Conservation (phyloP, 768 basidiomycete species). For the Dendrothele bispora region DNA sequence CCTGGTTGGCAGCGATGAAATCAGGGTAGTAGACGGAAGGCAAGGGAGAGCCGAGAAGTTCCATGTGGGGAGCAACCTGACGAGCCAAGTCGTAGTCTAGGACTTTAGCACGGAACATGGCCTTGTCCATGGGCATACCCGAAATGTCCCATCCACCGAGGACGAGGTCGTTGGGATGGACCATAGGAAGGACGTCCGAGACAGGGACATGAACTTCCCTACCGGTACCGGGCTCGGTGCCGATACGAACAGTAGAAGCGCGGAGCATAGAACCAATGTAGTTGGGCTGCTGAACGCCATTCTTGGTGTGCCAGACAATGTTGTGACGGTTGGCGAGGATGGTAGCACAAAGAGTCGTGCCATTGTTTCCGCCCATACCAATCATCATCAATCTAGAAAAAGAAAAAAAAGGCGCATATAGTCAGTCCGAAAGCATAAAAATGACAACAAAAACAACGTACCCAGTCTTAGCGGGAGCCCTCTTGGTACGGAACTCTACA, state of each 20-base stretch:
- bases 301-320: conserved; percentile 93
- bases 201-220: conserved; percentile 93
- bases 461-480: conserved; percentile 91
- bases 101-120: conserved; percentile 92
- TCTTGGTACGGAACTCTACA: conserved; percentile 89
- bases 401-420: conserved; percentile 13
- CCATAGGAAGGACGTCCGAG: conserved; percentile 93
- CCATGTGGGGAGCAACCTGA: conserved; percentile 88
- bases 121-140: conserved; percentile 76
- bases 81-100: conserved; percentile 97
- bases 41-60: conserved; percentile 75
- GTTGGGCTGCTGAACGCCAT: conserved; percentile 90
- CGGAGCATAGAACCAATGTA: conserved; percentile 97
- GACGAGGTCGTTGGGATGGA: conserved; percentile 96
- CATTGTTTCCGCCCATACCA: conserved; percentile 97
- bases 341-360: conserved; percentile 89
- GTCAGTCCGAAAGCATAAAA: conserved; percentile 6
- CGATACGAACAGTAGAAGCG: conserved; percentile 92
- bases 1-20: conserved; percentile 98
- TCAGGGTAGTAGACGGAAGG: conserved; percentile 97
- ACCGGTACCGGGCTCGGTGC: conserved; percentile 72
- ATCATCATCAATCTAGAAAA: conserved; percentile 87
- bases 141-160: conserved; percentile 99
- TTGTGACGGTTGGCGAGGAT: conserved; percentile 95
- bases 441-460: conserved; percentile 38